Evolutionary conservation across 83 land plant species (phyloP).

Genomic region (Larix sibirica): DNA sequence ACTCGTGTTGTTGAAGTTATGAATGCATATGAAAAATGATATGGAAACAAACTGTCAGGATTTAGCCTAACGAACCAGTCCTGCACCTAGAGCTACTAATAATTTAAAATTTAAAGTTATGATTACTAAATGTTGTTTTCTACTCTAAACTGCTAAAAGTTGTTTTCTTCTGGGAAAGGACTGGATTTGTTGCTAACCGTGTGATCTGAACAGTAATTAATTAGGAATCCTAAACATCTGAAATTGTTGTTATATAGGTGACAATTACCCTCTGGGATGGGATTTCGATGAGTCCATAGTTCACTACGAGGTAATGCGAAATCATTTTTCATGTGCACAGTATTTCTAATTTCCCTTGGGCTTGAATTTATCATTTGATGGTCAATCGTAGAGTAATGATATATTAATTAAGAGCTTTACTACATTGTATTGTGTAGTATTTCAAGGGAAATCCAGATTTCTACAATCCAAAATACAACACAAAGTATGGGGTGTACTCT

Average conservation of each 20-base stretch:
- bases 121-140: too few relatives aligned
- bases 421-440: conserved; percentile 33
- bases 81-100: background rate
- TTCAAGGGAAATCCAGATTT: conserved; percentile 72
- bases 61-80: background rate
- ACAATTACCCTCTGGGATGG: conserved; percentile 91
- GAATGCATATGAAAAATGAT: too few relatives aligned
- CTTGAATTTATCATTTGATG: too few relatives aligned
- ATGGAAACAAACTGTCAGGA: too few relatives aligned
- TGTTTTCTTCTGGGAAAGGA: too few relatives aligned
- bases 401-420: too few relatives aligned
- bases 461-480: conserved; percentile 62
- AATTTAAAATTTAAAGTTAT: too few relatives aligned
- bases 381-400: too few relatives aligned
- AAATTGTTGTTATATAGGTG: conserved; percentile 44
- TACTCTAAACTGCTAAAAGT: too few relatives aligned
- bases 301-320: conserved; percentile 63
- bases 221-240: background rate
- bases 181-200: background rate
- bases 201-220: background rate
- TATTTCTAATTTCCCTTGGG: too few relatives aligned
- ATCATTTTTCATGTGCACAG: background rate
- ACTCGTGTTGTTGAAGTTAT: too few relatives aligned
- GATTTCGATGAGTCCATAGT: conserved; percentile 79
- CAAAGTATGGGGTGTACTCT: conserved; percentile 66